Base-by-base conservation (phyloP, 1,284 basidiomycete species). In the Stereum hirsutum region DNA sequence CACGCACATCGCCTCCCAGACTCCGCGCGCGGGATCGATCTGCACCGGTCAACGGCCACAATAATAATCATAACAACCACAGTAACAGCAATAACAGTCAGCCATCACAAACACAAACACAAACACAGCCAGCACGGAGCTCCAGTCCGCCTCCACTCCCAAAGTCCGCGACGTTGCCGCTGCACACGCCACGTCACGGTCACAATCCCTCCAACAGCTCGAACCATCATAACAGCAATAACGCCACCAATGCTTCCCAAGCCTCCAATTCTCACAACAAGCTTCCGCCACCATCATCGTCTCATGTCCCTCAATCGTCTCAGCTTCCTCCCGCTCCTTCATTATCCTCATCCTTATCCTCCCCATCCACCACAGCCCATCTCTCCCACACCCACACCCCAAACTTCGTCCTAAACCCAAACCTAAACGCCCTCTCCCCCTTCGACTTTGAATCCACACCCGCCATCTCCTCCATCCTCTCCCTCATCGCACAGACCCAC, bases 81-180 rank as follows among this genome's bases (percentile, higher is more conserved):
- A 17, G 31, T 17, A n/a, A n/a, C n/a, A n/a, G n/a, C n/a, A n/a
- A n/a, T n/a, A n/a, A n/a, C n/a, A n/a, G n/a, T n/a, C n/a, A n/a
- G n/a, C n/a, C n/a, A n/a, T n/a, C n/a, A n/a, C n/a, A n/a, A n/a
- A n/a, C n/a, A n/a, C n/a, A n/a, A n/a, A n/a, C n/a, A n/a, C n/a
- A n/a, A n/a, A n/a, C n/a, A n/a, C 37, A 26, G 23, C 36, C 70
- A 14, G 60, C 65, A 21, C 74, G 81, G 40, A 82, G 74, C 54
- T 74, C 71, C 14, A 80, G 81, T 0, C 87, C 87, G 2, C 87
- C 87, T 2, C 87, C 86, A 34, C 66, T 89, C 19, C 85, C 87
- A n/a, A 84, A 87, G 60, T 83, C 85, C 6, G 85, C 73, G 8
- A 82, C 82, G 17, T 60, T 89, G 2, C 87, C 88, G 30, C 61